phyloP scores from a whole-genome alignment of 768 basidiomycete species.

The Xerocomellus dryophilus region DNA sequence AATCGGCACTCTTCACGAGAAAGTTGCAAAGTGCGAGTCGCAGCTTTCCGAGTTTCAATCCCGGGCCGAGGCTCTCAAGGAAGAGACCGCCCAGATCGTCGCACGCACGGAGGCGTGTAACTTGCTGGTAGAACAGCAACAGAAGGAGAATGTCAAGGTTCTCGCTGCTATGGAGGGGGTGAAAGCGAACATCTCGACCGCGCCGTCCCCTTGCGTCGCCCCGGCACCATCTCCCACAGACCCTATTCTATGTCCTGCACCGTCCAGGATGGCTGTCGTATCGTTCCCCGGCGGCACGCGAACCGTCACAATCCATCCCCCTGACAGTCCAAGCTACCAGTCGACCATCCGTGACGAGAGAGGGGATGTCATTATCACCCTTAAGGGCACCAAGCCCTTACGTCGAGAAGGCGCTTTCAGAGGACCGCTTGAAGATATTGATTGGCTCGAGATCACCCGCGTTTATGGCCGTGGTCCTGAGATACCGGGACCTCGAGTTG shows the following conservation, averaged over 20 bases:
- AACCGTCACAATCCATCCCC: constrained; percentile 24
- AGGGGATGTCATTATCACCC: constrained; percentile 13
- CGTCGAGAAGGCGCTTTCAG: constrained; percentile 23
- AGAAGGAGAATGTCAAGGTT: constrained; percentile 1
- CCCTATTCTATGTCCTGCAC: neutral
- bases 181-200: neutral
- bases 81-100: constrained; percentile 5
- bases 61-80: neutral
- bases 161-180: neutral
- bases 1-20: constrained; percentile 3
- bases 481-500: neutral
- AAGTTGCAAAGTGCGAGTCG: constrained; percentile 6
- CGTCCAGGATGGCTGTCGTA: constrained; percentile 5
- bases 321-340: constrained; percentile 8
- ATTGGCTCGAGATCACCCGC: constrained; percentile 1
- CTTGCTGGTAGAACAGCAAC: constrained; percentile 4
- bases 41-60: constrained; percentile 4
- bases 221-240: neutral
- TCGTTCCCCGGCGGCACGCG: constrained; percentile 23
- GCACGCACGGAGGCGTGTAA: constrained; percentile 6
- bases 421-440: constrained; percentile 4
- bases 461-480: constrained; percentile 19
- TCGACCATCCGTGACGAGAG: constrained; percentile 17
- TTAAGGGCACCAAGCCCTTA: constrained; percentile 11
- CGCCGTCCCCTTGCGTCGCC: neutral